Evolutionary conservation across 768 basidiomycete species (phyloP).

Genomic region (Psilocybe cyanescens): DNA sequence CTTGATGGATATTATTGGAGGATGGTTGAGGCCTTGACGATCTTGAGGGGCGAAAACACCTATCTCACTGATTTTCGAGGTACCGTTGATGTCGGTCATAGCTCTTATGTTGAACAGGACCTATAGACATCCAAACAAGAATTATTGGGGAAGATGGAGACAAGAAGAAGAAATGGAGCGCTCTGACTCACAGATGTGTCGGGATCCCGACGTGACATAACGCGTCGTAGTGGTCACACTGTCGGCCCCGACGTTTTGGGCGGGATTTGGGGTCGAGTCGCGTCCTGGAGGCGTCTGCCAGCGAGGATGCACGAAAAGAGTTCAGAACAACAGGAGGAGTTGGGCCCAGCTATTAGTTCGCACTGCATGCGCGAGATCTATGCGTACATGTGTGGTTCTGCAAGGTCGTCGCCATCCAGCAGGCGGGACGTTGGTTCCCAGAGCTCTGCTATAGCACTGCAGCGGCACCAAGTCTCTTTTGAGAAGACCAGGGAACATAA

Average conservation of each 20-base stretch:
- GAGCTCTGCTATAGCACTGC: too few relatives aligned
- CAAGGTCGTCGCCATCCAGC: too few relatives aligned
- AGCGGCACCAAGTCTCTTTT: too few relatives aligned
- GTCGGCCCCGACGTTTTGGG: not conserved
- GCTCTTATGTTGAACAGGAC: not conserved
- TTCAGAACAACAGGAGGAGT: too few relatives aligned
- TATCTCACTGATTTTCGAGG: not conserved
- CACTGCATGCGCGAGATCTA: too few relatives aligned
- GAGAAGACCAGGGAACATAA: too few relatives aligned
- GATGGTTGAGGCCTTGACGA: not conserved
- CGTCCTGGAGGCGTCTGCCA: not conserved
- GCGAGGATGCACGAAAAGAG: not conserved
- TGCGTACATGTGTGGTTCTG: too few relatives aligned
- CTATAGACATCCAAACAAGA: not conserved
- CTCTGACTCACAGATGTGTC: not conserved
- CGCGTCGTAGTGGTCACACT: not conserved
- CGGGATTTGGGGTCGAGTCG: not conserved
- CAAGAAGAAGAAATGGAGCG: not conserved
- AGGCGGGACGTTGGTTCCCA: too few relatives aligned
- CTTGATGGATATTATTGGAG: not conserved
- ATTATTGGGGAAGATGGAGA: not conserved
- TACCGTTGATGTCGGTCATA: not conserved
- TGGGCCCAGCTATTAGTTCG: too few relatives aligned
- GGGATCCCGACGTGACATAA: constrained; percentile 1
- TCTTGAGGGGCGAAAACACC: not conserved